Percentiles rank a stretch among this genome's conserved stretches.
Evolutionary conservation across 257 asterid species (phyloP).

Genomic region (Solanum chilense): DNA sequence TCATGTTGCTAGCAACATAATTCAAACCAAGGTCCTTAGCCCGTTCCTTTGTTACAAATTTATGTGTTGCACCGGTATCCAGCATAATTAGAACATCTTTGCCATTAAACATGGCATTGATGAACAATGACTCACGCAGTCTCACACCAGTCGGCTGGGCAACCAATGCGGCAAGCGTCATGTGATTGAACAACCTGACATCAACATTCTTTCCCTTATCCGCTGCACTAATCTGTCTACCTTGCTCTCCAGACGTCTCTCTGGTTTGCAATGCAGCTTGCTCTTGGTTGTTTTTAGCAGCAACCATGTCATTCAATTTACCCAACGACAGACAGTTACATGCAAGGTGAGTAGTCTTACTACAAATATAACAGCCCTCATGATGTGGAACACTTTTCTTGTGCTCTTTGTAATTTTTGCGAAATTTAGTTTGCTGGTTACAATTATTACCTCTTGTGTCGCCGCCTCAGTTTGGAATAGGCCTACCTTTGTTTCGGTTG

Average conservation of each 20-base stretch:
- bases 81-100: too few relatives aligned
- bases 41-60: too few relatives aligned
- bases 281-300: background rate
- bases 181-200: too few relatives aligned
- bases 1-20: too few relatives aligned
- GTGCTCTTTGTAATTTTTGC: background rate
- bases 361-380: background rate
- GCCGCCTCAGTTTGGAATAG: background rate
- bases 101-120: too few relatives aligned
- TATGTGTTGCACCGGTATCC: too few relatives aligned
- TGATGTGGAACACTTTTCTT: background rate
- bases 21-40: too few relatives aligned
- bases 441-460: too few relatives aligned
- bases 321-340: background rate
- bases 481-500: accelerated
- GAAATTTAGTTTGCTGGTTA: accelerated
- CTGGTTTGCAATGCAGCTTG: accelerated
- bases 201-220: background rate
- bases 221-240: accelerated
- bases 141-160: background rate
- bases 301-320: background rate
- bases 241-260: accelerated
- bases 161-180: background rate
- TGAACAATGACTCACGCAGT: too few relatives aligned
- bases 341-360: background rate